Percentiles rank a stretch among this genome's conserved stretches.
Evolutionary conservation across 202 grass and related monocot species (phyloP).

Genomic region (Brachypodium distachyon): DNA sequence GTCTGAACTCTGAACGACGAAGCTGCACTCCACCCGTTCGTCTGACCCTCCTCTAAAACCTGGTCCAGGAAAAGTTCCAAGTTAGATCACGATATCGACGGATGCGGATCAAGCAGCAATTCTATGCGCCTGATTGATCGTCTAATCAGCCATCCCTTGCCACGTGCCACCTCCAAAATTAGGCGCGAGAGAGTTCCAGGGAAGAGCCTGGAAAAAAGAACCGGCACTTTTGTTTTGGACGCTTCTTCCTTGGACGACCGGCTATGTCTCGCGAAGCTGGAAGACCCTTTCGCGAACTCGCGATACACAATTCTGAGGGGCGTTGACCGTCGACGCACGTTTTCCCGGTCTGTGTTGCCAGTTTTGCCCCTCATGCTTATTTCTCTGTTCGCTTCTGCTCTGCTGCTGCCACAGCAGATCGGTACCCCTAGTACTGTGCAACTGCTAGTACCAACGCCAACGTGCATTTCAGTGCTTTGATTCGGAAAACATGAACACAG

Average conservation of each 20-base stretch:
- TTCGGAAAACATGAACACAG: no score
- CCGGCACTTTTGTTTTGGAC: background rate
- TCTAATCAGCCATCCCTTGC: background rate
- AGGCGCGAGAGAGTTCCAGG: background rate
- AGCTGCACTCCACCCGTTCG: background rate
- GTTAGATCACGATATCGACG: background rate
- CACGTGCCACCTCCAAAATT: background rate
- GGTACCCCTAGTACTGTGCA: background rate
- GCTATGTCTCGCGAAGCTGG: background rate
- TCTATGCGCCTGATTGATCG: background rate
- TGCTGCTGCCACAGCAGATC: background rate
- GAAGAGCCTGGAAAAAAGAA: background rate
- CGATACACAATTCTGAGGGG: slow-evolving; percentile 10
- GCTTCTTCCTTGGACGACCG: slow-evolving; percentile 10
- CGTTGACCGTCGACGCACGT: background rate
- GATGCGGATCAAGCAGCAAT: slow-evolving; percentile 9
- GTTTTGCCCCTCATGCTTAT: background rate
- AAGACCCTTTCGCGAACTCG: background rate
- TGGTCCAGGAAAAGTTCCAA: background rate
- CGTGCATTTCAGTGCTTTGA: background rate
- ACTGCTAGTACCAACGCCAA: background rate
- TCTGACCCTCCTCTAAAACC: background rate
- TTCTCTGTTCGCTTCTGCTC: background rate
- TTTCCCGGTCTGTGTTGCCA: background rate
- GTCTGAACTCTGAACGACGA: background rate